Evolutionary conservation across 2,329 filamentous ascomycete genomes (phyloP).

Genomic region (Rhytidhysteron rufulum): DNA sequence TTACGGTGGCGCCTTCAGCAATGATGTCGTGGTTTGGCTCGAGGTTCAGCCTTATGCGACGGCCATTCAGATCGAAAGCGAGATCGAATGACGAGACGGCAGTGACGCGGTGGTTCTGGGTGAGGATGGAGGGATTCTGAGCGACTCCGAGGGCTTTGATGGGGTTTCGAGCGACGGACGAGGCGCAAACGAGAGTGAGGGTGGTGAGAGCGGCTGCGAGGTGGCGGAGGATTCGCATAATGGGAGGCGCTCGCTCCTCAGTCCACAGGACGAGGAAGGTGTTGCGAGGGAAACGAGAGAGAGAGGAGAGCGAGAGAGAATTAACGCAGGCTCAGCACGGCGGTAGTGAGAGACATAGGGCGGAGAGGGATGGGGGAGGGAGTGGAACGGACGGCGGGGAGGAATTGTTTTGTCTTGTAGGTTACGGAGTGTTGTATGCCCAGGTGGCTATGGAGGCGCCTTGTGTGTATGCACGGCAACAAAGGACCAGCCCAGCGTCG

Average conservation of each 20-base stretch:
- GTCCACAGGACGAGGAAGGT: constrained; percentile 6
- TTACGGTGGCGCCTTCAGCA: constrained; percentile 68
- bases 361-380: neutral
- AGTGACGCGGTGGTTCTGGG: constrained; percentile 73
- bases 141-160: constrained; percentile 70
- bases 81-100: constrained; percentile 81
- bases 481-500: too few relatives aligned
- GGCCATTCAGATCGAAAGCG: constrained; percentile 66
- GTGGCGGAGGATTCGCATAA: constrained; percentile 25
- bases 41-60: constrained; percentile 71
- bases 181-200: constrained; percentile 20
- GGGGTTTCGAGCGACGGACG: constrained; percentile 59
- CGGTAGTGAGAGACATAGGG: constrained; percentile 32
- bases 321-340: constrained; percentile 14
- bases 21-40: constrained; percentile 92
- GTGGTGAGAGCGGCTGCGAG: constrained; percentile 18
- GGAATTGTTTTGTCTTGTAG: too few relatives aligned
- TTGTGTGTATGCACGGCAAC: too few relatives aligned
- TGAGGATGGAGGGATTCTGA: constrained; percentile 72
- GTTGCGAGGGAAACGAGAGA: constrained; percentile 1
- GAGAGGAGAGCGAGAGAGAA: constrained; percentile 2
- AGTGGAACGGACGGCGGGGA: too few relatives aligned
- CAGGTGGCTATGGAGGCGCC: too few relatives aligned
- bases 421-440: too few relatives aligned
- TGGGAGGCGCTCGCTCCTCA: constrained; percentile 6